Base-by-base conservation (phyloP, 2,329 filamentous ascomycete genomes). In the Trichophyton equinum region DNA sequence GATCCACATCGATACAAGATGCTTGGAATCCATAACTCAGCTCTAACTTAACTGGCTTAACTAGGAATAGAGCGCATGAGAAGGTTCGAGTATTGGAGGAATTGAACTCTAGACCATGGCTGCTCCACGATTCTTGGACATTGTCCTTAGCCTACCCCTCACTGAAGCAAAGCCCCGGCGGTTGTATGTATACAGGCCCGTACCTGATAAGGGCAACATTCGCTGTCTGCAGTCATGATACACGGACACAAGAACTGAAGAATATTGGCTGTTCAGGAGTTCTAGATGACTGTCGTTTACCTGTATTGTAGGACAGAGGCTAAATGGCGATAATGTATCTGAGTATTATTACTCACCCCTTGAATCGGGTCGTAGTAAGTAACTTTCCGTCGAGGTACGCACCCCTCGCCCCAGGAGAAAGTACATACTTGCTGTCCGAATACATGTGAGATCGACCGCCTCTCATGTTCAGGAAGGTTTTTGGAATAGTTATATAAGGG, bases 371-470 rank as follows among this genome's bases (percentile, higher is more conserved):
- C 25, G 33, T 33, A 20, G 51, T 25, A 36, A 33, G n/a, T 55
- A 55, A 27, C 51, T 55, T 55, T 55, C 51, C 51, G 51, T 55
- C 51, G n/a, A 55, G 51, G 51, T 55, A 55, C 49, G 27, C 25
- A 33, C 15, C n/a, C n/a, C 30, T 55, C 51, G 25, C 51, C 51
- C 33, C 51, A 55, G 49, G 49, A 53, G 51, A 27, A 55, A 33
- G 51, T 36, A 33, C 20, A 33, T 27, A 33, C 47, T 27, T 53
- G 2, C 9, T 38, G 33, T 53, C 25, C 47, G 15, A 30, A 27
- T 58, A 46, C 56, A 42, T 58, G 33, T 58, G 36, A 58, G 40
- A 58, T 58, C 36, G 36, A 18, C 56, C 40, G n/a, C 56, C n/a
- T 44, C 30, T 58, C 51, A 36, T 20, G 13, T 13, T 8, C 15